A percentile compares a stretch with the other conserved stretches of the same genome.
Conservation (phyloP, 106 monocot genomes). For the Allium sativum region DNA sequence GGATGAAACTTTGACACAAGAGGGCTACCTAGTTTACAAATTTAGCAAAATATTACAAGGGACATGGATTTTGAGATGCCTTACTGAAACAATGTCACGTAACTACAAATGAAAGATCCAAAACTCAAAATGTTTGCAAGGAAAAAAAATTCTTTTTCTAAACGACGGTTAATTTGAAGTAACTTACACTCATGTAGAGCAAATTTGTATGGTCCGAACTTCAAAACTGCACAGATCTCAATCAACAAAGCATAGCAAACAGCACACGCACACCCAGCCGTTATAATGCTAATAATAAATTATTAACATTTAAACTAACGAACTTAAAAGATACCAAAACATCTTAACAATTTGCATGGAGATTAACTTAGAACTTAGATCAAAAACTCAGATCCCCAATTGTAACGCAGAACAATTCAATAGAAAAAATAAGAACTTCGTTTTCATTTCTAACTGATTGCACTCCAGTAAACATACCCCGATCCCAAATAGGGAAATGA, state of each 20-base stretch:
- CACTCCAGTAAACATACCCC: no score
- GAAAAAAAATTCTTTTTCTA: no score
- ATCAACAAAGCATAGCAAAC: not conserved
- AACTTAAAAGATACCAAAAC: not conserved
- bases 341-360: not conserved
- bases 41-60: no score
- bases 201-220: not conserved
- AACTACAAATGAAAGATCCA: no score
- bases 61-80: no score
- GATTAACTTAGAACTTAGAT: not conserved
- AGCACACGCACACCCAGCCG: not conserved
- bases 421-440: not conserved
- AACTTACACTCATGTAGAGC: not conserved
- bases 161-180: no score
- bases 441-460: not conserved
- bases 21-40: no score
- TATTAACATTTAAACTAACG: not conserved
- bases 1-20: no score
- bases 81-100: no score
- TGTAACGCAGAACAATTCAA: not conserved
- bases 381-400: not conserved
- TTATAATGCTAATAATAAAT: not conserved
- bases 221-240: conserved; percentile 2
- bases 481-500: no score
- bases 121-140: no score